phyloP scores from a whole-genome alignment of 805 yeast genomes.

The Hermanozyma aechmeae region DNA sequence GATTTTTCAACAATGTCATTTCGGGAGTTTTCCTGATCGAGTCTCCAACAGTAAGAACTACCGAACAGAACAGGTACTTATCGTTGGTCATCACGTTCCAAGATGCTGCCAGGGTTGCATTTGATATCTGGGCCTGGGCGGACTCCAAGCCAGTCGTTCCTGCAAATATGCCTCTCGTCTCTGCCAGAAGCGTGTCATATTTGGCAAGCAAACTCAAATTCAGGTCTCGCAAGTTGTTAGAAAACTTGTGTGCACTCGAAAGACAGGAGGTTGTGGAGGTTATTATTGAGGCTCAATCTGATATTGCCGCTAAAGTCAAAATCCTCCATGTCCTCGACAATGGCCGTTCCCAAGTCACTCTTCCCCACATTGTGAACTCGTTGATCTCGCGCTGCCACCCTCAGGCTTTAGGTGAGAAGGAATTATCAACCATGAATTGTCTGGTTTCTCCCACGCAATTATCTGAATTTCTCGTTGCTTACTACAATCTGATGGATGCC shows the following conservation, averaged over 20 bases:
- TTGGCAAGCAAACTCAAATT: constrained; percentile 55
- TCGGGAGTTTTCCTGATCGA: constrained; percentile 76
- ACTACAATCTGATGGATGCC: constrained; percentile 56
- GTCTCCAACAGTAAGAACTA: constrained; percentile 42
- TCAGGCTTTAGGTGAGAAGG: constrained; percentile 16
- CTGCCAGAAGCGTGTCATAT: constrained; percentile 22
- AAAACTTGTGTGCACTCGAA: constrained; percentile 55
- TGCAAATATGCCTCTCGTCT: constrained; percentile 3
- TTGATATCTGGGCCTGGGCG: constrained; percentile 63
- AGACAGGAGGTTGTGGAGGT: constrained; percentile 67
- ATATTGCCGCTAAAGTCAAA: constrained; percentile 29
- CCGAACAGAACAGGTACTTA: constrained; percentile 44
- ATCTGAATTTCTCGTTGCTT: constrained; percentile 47
- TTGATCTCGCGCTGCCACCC: constrained; percentile 39
- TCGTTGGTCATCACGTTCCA: constrained; percentile 57
- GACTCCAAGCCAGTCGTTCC: constrained; percentile 28
- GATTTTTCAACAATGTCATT: constrained; percentile 59
- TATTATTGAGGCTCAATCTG: constrained; percentile 34
- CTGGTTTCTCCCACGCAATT: constrained; percentile 37
- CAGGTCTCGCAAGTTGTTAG: constrained; percentile 57
- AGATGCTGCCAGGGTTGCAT: constrained; percentile 45
- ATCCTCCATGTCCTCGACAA: constrained; percentile 77
- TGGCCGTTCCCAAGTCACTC: constrained; percentile 64
- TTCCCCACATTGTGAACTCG: constrained; percentile 58
- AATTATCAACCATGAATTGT: constrained; percentile 39